Percentiles rank a stretch among this genome's conserved stretches.
phyloP scores from a whole-genome alignment of 73 alveolate species.

The Urostyla sp. region DNA sequence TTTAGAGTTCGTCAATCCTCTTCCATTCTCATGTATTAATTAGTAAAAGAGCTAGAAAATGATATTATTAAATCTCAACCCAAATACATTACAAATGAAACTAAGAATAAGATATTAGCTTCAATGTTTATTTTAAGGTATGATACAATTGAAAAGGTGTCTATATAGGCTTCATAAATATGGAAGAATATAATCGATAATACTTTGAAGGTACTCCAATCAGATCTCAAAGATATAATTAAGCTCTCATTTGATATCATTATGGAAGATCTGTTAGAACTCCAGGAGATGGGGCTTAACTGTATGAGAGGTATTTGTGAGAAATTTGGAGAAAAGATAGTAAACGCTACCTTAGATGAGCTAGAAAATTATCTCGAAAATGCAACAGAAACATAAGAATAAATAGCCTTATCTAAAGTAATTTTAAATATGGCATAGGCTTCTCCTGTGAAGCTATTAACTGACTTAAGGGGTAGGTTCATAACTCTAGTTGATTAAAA shows the following conservation, averaged over 20 bases:
- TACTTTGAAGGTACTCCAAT: conserved; percentile 11
- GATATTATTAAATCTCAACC: conserved; percentile 66
- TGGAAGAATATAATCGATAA: conserved; percentile 84
- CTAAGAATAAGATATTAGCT: conserved; percentile 60
- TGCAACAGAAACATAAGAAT: conserved; percentile 12
- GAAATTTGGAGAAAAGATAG: conserved; percentile 72
- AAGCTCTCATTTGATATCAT: conserved; percentile 27
- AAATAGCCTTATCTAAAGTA: conserved; percentile 18
- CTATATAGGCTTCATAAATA: conserved; percentile 69
- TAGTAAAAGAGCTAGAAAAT: conserved; percentile 62
- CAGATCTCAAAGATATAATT: conserved; percentile 1
- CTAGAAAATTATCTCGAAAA: conserved; percentile 55
- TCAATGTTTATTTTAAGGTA: conserved; percentile 66
- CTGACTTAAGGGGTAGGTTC: conserved; percentile 39
- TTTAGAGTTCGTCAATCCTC: conserved; percentile 72
- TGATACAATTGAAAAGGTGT: conserved; percentile 75
- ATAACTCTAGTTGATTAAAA: conserved; percentile 26
- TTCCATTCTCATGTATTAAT: conserved; percentile 63
- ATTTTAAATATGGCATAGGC: conserved; percentile 48
- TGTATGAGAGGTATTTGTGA: conserved; percentile 62
- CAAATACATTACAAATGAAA: conserved; percentile 44
- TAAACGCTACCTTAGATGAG: conserved; percentile 60
- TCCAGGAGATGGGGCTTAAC: conserved; percentile 57
- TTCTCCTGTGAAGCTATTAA: conserved; percentile 28
- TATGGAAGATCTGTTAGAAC: conserved; percentile 22